These are phyloP conservation scores for Excoecaria agallocha DNA, from an alignment of 345 rosid species.

Conservation along the genomic window DNA sequence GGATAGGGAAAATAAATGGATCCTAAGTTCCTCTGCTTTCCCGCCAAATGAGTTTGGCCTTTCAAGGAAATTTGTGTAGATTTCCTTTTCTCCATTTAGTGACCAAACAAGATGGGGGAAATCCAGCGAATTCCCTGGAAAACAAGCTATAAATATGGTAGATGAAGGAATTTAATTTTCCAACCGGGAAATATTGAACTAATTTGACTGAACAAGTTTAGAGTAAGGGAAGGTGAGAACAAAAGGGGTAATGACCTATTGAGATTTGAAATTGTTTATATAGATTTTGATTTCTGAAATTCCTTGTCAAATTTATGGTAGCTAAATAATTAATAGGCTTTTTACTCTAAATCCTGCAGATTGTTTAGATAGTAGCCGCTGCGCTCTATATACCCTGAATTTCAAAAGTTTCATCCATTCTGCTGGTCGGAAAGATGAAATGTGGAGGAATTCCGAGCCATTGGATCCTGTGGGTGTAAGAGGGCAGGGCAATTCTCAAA, in stretches of 20 bases:
- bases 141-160: too few species aligned
- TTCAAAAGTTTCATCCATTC: constrained; percentile 35
- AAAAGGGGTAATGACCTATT: too few species aligned
- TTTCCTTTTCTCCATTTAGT: neutral
- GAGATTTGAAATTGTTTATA: neutral
- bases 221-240: neutral
- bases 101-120: too few species aligned
- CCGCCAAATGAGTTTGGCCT: too few species aligned
- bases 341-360: constrained; percentile 17
- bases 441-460: constrained; percentile 1
- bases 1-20: too few species aligned
- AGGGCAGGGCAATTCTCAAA: neutral
- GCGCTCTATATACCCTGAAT: constrained; percentile 27
- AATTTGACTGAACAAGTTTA: neutral
- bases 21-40: too few species aligned
- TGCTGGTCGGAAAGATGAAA: constrained; percentile 17
- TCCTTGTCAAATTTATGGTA: neutral
- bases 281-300: neutral
- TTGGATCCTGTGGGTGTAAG: neutral
- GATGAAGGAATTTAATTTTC: neutral
- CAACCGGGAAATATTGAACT: neutral
- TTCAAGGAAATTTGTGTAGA: too few species aligned
- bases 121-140: too few species aligned
- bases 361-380: constrained; percentile 14
- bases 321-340: neutral